These are phyloP conservation scores for Magnusiomyces clavatus DNA, from an alignment of 1,139 yeast genomes.

Conservation along the genomic window DNA sequence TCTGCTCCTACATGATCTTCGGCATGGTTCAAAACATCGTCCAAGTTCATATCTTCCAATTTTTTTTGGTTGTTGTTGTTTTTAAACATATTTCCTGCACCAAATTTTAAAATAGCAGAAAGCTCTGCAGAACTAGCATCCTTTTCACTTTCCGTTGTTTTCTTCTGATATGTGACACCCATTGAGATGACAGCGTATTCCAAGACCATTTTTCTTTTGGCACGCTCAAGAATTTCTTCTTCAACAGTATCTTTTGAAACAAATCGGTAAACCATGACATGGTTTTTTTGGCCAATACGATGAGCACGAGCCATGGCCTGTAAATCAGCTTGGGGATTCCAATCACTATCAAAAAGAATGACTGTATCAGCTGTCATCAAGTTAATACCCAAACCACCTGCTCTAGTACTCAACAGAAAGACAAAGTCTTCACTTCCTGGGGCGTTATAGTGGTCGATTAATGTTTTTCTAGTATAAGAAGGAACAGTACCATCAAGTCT, in stretches of 20 bases:
- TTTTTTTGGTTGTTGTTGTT: constrained; percentile 80
- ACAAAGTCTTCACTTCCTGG: constrained; percentile 91
- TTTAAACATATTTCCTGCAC: constrained; percentile 98
- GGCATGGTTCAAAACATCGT: constrained; percentile 92
- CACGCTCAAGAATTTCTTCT: constrained; percentile 93
- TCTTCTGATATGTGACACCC: constrained; percentile 77
- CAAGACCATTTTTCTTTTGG: constrained; percentile 93
- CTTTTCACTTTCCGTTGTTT: constrained; percentile 48
- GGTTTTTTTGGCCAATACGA: constrained; percentile 96
- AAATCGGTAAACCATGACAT: constrained; percentile 93
- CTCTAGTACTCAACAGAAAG: constrained; percentile 86
- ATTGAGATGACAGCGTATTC: constrained; percentile 95
- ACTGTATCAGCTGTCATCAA: constrained; percentile 99
- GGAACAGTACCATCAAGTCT: constrained; percentile 96
- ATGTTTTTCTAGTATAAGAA: constrained; percentile 83
- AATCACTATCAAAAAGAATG: constrained; percentile 92
- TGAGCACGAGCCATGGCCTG: constrained; percentile 99
- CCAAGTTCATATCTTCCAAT: constrained; percentile 89
- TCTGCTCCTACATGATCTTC: constrained; percentile 97
- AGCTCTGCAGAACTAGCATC: constrained; percentile 73
- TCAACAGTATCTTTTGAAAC: constrained; percentile 97
- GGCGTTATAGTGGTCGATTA: constrained; percentile 95
- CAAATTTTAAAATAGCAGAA: constrained; percentile 89
- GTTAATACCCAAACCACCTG: constrained; percentile 97
- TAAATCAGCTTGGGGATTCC: constrained; percentile 98